phyloP scores from a whole-genome alignment of 371 early-diverging fungal genomes.

The Actinomortierella wolfii region DNA sequence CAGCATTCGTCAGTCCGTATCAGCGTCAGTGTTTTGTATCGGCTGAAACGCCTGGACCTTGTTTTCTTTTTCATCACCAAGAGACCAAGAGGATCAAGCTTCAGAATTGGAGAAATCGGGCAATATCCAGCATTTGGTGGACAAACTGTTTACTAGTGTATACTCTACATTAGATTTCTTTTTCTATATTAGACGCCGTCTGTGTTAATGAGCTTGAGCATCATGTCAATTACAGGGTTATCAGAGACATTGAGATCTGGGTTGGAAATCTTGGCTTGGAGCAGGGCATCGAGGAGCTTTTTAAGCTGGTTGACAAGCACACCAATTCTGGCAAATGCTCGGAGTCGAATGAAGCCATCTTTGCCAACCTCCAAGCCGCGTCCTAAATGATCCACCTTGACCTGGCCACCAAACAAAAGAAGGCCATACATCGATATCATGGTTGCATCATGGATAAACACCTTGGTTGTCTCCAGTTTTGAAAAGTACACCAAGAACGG shows the following conservation, averaged over 20 bases:
- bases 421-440: conserved; percentile 65
- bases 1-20: too few relatives aligned
- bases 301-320: conserved; percentile 79
- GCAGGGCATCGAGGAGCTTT: conserved; percentile 62
- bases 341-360: conserved; percentile 66
- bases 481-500: conserved; percentile 75
- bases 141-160: too few relatives aligned
- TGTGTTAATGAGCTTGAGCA: conserved; percentile 56
- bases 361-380: conserved; percentile 62
- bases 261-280: conserved; percentile 74
- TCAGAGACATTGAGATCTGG: conserved; percentile 61
- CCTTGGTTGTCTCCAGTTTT: conserved; percentile 71
- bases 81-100: too few relatives aligned
- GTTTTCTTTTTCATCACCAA: too few relatives aligned
- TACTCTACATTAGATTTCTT: too few relatives aligned
- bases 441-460: conserved; percentile 81
- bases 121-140: too few relatives aligned
- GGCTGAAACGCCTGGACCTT: too few relatives aligned
- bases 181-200: conserved; percentile 51
- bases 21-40: too few relatives aligned
- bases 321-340: conserved; percentile 83
- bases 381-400: conserved; percentile 73
- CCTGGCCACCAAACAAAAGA: conserved; percentile 73
- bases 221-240: conserved; percentile 58
- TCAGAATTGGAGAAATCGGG: too few relatives aligned